Evolutionary conservation across 352 stramenopile genomes (phyloP).

Genomic region (Globisporangium irregulare): DNA sequence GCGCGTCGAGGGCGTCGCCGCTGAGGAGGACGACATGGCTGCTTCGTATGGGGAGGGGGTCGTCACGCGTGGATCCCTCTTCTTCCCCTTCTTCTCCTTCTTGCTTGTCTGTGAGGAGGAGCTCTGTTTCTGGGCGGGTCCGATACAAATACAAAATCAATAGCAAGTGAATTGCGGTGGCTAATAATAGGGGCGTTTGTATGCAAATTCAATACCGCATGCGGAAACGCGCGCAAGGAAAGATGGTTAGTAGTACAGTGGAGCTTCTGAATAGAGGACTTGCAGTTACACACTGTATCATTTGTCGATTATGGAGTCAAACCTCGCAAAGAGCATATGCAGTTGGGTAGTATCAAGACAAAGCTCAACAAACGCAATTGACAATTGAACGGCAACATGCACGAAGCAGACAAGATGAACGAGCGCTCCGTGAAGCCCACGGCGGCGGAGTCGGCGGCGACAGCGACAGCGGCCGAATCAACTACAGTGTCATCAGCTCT

Average conservation of each 20-base stretch:
- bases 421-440: neutral
- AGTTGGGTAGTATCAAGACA: neutral
- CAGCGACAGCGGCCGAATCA: neutral
- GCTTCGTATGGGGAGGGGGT: neutral
- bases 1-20: constrained; percentile 23
- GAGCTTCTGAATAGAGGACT: neutral
- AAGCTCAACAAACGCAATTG: neutral
- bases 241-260: neutral
- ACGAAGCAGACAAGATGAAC: neutral
- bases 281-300: neutral
- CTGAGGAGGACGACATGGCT: constrained; percentile 3
- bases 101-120: neutral
- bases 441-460: neutral
- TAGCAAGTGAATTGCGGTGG: neutral
- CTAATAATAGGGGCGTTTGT: neutral
- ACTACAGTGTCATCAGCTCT: neutral
- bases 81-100: neutral
- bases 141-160: neutral
- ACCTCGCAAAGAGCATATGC: neutral
- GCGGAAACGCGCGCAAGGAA: no score
- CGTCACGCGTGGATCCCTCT: neutral
- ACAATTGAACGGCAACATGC: neutral
- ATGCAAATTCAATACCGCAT: neutral
- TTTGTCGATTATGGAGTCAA: neutral
- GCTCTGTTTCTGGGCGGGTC: neutral